Evolutionary conservation across 2,329 filamentous ascomycete species (phyloP), one percentile per base, ranked within the genome.

Genomic region (Phoma sp.): DNA sequence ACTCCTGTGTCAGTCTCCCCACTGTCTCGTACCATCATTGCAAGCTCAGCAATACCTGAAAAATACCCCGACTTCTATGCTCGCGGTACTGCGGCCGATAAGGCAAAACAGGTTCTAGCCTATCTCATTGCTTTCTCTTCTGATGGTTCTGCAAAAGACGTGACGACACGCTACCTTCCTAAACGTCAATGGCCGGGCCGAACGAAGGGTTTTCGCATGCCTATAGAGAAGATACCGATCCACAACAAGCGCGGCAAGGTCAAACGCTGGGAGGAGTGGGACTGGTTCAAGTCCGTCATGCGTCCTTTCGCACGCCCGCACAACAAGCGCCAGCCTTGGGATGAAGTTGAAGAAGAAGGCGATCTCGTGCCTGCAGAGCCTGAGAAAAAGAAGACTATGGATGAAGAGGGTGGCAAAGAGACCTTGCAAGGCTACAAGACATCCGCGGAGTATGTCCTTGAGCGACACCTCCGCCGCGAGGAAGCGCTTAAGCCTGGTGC

Each of bases 81-180:
- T 13, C 87, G 92, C 13, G 93, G 94, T 6, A 84, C 82, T 32
- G 91, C 90, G 70, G 92, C 93, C 0, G 92, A 96, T 31, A 92
- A 89, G 67, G 86, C 89, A 0, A 94, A 91, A 64, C 94, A 98
- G 73, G 86, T 96, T 12, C 92, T 96, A 68, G 90, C 91, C 40
- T 99, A 99, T 68, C 84, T 96, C 2, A 81, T 98, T 19, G 93
- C 89, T 0, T 91, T 90, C 74, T 91, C 90, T 0, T 77, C 85
- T 3, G 93, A 98, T 70, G 91, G 91, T 2, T 93, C 92, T 0
- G 93, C 92, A 12, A 98, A 98, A 72, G 95, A 99, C 71, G 90
- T 99, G 15, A 99, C 95, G 0, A 88, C 95, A 10, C 85, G 95
- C 25, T 99, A 99, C 73, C 79, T 99, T 7, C 93, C 89, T 67